Evolutionary conservation across 139 green algal species (phyloP).

Genomic region (Chlamydomonas incerta): DNA sequence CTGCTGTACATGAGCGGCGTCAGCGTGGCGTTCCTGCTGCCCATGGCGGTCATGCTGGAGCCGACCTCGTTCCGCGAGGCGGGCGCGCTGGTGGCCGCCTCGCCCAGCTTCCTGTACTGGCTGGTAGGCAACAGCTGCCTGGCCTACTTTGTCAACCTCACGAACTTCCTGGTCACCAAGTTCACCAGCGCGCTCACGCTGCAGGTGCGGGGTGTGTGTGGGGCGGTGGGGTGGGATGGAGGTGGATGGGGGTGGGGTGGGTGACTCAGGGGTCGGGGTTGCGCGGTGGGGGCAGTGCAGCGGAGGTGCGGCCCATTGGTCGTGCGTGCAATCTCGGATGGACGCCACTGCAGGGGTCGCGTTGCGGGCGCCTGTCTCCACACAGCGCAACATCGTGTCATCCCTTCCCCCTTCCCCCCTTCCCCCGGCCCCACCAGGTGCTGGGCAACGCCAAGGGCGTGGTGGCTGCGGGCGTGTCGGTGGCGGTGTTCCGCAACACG

Average conservation of each 20-base stretch:
- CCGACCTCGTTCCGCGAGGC: slow-evolving; percentile 41
- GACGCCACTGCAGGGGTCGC: too few species aligned
- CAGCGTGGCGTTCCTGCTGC: slow-evolving; percentile 78
- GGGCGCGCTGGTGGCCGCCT: not conserved
- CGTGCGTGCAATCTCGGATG: too few species aligned
- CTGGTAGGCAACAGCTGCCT: slow-evolving; percentile 88
- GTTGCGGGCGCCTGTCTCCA: too few species aligned
- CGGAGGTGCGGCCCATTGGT: too few species aligned
- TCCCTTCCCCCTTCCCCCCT: not conserved
- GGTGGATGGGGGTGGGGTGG: too few species aligned
- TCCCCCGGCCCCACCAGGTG: too few species aligned
- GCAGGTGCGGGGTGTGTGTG: slow-evolving; percentile 55
- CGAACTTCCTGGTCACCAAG: slow-evolving; percentile 98
- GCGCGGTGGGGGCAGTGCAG: too few species aligned
- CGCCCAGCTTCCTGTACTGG: slow-evolving; percentile 68
- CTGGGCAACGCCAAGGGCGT: slow-evolving; percentile 98
- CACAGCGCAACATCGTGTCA: not conserved
- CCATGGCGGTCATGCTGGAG: slow-evolving; percentile 81
- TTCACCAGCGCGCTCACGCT: slow-evolving; percentile 94
- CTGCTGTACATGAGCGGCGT: slow-evolving; percentile 94
- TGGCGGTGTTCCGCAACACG: slow-evolving; percentile 90
- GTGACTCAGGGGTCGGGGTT: too few species aligned
- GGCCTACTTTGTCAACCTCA: slow-evolving; percentile 97
- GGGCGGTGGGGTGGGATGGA: not conserved
- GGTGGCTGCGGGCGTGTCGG: slow-evolving; percentile 85